Evolutionary conservation across 2,329 filamentous ascomycete species (phyloP).

Genomic region (Aureobasidium namibiae): DNA sequence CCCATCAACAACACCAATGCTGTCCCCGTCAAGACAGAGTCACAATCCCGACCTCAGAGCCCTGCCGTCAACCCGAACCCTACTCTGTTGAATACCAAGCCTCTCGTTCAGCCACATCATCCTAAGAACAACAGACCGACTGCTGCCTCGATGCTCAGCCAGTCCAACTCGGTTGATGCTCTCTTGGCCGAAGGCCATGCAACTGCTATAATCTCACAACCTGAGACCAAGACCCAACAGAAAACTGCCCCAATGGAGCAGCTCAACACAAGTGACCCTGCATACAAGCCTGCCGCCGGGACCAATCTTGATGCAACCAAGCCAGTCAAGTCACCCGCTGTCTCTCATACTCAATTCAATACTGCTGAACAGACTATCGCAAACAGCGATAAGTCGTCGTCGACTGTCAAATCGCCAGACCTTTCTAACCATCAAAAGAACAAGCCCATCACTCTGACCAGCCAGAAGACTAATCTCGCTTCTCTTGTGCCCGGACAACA

Average conservation of each 20-base stretch:
- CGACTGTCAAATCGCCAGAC: not conserved
- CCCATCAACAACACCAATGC: not conserved
- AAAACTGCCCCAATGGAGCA: constrained; percentile 4
- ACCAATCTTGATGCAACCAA: not conserved
- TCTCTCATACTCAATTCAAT: not conserved
- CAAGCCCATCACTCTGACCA: not conserved
- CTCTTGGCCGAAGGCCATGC: constrained; percentile 22
- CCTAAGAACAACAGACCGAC: not conserved
- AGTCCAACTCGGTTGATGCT: constrained; percentile 15
- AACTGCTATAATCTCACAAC: constrained; percentile 17
- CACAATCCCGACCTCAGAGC: not conserved
- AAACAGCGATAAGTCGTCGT: not conserved
- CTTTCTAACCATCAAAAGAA: not conserved
- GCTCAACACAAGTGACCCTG: not conserved
- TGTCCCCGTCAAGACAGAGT: not conserved
- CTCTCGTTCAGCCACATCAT: not conserved
- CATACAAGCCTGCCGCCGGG: not conserved
- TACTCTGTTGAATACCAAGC: not conserved
- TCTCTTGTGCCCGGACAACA: not conserved
- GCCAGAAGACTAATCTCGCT: not conserved
- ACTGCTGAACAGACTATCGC: not conserved
- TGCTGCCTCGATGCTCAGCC: not conserved
- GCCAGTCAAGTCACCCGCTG: not conserved
- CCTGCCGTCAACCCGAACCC: not conserved
- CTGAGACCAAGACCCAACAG: constrained; percentile 4